phyloP scores from a whole-genome alignment of 169 alveolate genomes.

The Eimeria necatrix region DNA sequence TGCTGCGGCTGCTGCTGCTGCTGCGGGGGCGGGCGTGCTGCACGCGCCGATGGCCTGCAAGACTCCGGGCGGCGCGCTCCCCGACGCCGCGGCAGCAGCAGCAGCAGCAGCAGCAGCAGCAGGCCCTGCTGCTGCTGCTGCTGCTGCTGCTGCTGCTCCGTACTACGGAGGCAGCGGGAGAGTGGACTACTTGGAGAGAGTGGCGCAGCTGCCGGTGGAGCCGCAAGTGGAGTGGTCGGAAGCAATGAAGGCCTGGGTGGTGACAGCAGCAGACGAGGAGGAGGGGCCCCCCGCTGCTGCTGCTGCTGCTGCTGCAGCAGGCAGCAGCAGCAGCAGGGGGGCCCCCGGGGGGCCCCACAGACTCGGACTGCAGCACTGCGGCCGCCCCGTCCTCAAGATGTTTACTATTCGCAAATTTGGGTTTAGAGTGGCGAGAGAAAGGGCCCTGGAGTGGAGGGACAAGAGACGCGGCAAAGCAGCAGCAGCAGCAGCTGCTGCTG shows the following conservation, averaged over 20 bases:
- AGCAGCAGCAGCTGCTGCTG: conserved; percentile 20
- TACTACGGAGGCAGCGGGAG: background rate
- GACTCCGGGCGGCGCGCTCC: background rate
- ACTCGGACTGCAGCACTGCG: background rate
- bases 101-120: conserved; percentile 59
- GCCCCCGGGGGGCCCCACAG: background rate
- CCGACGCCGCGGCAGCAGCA: background rate
- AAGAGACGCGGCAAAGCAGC: conserved; percentile 22
- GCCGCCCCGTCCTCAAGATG: conserved; percentile 50
- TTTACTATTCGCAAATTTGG: conserved; percentile 72
- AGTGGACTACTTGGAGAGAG: conserved; percentile 73
- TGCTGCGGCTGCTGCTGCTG: no score
- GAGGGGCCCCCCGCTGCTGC: background rate
- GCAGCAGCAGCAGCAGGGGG: conserved; percentile 27
- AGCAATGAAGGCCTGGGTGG: conserved; percentile 72
- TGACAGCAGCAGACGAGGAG: conserved; percentile 19
- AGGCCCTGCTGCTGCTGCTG: conserved; percentile 18
- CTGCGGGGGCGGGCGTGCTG: no score
- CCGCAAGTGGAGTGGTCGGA: conserved; percentile 68
- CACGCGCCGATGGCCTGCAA: background rate
- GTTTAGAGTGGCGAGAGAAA: conserved; percentile 71
- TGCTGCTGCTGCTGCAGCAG: conserved; percentile 11
- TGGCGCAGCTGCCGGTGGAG: conserved; percentile 69
- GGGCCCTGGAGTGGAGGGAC: conserved; percentile 76
- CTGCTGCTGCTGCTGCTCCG: background rate